These are phyloP conservation scores for Pulveroboletus sp. DNA, from an alignment of 768 basidiomycete genomes.

Conservation along the genomic window DNA sequence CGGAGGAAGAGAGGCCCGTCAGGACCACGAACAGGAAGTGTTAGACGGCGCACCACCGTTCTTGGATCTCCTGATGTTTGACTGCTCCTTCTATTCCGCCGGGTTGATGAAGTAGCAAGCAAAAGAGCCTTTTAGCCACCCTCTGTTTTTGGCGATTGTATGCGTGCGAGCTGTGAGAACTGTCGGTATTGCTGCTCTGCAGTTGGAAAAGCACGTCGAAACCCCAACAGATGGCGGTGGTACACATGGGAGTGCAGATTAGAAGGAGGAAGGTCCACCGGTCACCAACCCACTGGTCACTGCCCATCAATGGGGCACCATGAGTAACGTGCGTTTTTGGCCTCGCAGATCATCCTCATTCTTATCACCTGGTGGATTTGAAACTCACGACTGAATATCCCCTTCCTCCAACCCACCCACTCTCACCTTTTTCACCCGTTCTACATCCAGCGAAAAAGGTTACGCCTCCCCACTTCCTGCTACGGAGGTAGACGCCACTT, in stretches of 20 bases:
- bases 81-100: slow-evolving; percentile 46
- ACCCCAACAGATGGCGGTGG: too few species aligned
- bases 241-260: too few species aligned
- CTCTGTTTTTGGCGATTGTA: slow-evolving; percentile 45
- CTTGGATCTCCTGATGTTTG: slow-evolving; percentile 39
- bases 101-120: slow-evolving; percentile 37
- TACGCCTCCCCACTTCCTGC: neutral
- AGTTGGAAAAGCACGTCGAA: slow-evolving; percentile 26
- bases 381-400: too few species aligned
- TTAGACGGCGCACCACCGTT: slow-evolving; percentile 36
- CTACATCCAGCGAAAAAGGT: slow-evolving; percentile 12
- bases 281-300: neutral
- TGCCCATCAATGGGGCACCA: slow-evolving; percentile 16
- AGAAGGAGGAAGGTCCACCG: neutral
- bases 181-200: slow-evolving; percentile 3
- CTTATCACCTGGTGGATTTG: slow-evolving; percentile 29
- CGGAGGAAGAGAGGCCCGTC: slow-evolving; percentile 4
- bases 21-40: neutral
- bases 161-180: slow-evolving; percentile 6
- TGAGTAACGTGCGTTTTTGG: slow-evolving; percentile 27
- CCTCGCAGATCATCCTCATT: too few species aligned
- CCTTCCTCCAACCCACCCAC: too few species aligned
- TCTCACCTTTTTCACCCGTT: slow-evolving; percentile 7
- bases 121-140: slow-evolving; percentile 35
- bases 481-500: too few species aligned